Conservation (phyloP, 495 filamentous ascomycete genomes). For the Amphirosellinia nigrospora region DNA sequence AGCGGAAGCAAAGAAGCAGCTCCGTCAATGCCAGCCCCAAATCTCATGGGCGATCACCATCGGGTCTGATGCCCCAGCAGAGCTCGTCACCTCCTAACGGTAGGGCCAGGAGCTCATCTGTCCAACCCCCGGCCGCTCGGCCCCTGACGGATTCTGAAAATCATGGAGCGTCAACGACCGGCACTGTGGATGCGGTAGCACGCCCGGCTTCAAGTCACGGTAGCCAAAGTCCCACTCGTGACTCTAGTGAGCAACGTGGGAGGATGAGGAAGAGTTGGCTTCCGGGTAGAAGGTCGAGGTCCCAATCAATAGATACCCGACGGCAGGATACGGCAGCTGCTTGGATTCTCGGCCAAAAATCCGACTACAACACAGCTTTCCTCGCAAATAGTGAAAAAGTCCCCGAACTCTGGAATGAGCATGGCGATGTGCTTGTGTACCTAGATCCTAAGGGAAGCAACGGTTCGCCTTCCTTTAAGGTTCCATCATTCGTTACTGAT, state of each 20-base stretch:
- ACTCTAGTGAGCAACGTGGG: conserved; percentile 35
- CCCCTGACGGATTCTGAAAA: conserved; percentile 32
- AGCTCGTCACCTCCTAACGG: conserved; percentile 38
- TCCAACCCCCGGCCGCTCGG: conserved; percentile 39
- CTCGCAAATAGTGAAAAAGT: conserved; percentile 69
- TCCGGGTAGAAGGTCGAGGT: conserved; percentile 50
- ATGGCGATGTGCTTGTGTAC: conserved; percentile 83
- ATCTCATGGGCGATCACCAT: conserved; percentile 23
- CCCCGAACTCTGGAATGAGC: conserved; percentile 86
- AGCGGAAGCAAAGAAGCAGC: conserved; percentile 37
- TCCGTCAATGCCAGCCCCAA: conserved; percentile 31
- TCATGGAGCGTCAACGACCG: conserved; percentile 34
- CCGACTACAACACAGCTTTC: conserved; percentile 65
- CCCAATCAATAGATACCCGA: conserved; percentile 42
- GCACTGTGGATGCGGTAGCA: conserved; percentile 19
- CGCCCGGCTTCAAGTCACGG: conserved; percentile 43
- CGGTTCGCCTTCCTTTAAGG: conserved; percentile 76
- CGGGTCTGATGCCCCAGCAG: conserved; percentile 26
- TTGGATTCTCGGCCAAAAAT: conserved; percentile 66
- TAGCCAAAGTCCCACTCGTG: conserved; percentile 39
- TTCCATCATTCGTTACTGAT: conserved; percentile 72
- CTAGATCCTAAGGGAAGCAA: conserved; percentile 72
- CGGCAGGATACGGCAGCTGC: conserved; percentile 49
- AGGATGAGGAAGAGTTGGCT: conserved; percentile 52
- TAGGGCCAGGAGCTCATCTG: conserved; percentile 48